Evolutionary conservation across 208 protist species (phyloP).

Genomic region (Acanthamoeba culbertsoni): DNA sequence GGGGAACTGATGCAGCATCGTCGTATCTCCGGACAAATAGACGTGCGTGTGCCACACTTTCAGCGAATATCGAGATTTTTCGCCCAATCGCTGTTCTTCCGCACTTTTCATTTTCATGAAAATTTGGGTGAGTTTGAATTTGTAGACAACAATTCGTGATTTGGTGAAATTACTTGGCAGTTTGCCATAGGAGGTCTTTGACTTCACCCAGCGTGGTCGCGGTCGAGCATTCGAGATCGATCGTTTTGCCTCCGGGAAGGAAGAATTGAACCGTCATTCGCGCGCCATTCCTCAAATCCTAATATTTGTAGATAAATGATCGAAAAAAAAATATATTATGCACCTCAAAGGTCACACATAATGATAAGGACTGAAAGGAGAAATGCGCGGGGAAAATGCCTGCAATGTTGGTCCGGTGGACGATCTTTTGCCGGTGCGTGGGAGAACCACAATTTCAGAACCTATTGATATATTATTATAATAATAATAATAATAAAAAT

Average conservation of each 20-base stretch:
- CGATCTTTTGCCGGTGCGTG: no score
- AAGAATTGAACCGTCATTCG: background rate
- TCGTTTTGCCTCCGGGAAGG: background rate
- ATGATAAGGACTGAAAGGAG: no score
- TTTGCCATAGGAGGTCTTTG: background rate
- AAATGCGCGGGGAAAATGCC: no score
- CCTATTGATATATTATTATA: no score
- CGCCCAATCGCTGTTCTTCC: background rate
- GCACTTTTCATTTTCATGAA: background rate
- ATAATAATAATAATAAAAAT: no score
- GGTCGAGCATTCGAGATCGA: background rate
- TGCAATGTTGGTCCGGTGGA: no score
- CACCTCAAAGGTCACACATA: background rate
- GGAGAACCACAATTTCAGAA: no score
- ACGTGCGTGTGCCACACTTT: constrained; percentile 50
- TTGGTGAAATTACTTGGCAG: no score
- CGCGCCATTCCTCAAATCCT: background rate
- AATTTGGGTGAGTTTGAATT: no score
- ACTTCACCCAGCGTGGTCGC: background rate
- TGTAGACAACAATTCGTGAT: no score
- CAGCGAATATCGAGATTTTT: constrained; percentile 1
- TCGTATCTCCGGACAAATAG: constrained; percentile 42
- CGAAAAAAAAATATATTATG: background rate
- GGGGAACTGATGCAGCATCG: constrained; percentile 6
- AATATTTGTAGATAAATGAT: background rate